A percentile compares a stretch with the other conserved stretches of the same genome.
Conservation (phyloP, 2,329 filamentous ascomycete genomes). For the Diaporthe aspalathi region DNA sequence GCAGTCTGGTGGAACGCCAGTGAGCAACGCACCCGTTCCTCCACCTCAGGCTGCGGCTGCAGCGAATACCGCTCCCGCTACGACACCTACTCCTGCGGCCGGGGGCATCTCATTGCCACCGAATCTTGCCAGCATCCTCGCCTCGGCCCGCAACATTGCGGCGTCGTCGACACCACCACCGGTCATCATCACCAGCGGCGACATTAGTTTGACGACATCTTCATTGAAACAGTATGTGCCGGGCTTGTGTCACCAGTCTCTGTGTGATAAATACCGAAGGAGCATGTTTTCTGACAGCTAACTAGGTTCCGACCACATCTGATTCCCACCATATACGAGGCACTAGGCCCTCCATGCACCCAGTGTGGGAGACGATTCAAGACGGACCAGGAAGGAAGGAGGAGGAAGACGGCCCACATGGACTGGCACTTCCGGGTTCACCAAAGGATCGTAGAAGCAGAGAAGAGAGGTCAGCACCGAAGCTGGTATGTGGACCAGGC, state of each 20-base stretch:
- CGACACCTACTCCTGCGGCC: conserved; percentile 10
- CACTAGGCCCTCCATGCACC: conserved; percentile 86
- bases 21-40: conserved; percentile 49
- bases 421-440: conserved; percentile 99
- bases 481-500: conserved; percentile 95
- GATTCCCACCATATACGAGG: conserved; percentile 80
- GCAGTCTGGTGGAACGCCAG: conserved; percentile 52
- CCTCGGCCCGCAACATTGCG: conserved; percentile 41
- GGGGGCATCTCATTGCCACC: conserved; percentile 42
- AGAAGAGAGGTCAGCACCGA: conserved; percentile 87
- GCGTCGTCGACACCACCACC: conserved; percentile 38
- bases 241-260: no score
- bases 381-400: conserved; percentile 79
- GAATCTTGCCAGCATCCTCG: conserved; percentile 46
- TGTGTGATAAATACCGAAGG: conserved; percentile 35
- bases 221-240: conserved; percentile 78
- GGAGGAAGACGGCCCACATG: conserved; percentile 90
- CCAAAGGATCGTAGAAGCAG: conserved; percentile 85
- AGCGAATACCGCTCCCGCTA: conserved; percentile 45
- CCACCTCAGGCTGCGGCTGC: conserved; percentile 41
- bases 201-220: conserved; percentile 71
- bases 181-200: conserved; percentile 42
- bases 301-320: conserved; percentile 80
- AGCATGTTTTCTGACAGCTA: conserved; percentile 16
- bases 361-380: conserved; percentile 92